These are phyloP conservation scores for Globisporangium emineosum DNA, from an alignment of 352 stramenopile genomes.

Conservation along the genomic window DNA sequence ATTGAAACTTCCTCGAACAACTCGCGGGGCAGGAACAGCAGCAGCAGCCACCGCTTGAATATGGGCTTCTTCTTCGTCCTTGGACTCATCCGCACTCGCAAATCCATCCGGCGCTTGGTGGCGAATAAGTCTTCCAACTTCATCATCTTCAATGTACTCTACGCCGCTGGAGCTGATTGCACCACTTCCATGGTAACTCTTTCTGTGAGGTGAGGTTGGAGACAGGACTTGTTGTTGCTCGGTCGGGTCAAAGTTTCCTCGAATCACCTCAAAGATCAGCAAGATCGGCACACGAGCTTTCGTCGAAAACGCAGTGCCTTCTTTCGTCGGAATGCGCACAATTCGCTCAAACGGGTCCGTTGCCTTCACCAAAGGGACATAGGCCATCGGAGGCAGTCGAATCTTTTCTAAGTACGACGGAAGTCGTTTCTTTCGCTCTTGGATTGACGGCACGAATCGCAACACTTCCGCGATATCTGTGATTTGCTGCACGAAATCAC, in stretches of 20 bases:
- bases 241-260: constrained; percentile 58
- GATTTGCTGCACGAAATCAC: constrained; percentile 88
- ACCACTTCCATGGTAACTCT: constrained; percentile 31
- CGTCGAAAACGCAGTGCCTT: constrained; percentile 86
- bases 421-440: constrained; percentile 77
- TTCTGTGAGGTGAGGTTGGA: constrained; percentile 50
- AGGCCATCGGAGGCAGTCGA: constrained; percentile 84
- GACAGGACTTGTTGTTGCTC: constrained; percentile 48
- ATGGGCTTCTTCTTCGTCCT: constrained; percentile 18
- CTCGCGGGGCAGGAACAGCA: constrained; percentile 19
- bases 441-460: constrained; percentile 77
- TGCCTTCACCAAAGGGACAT: constrained; percentile 84
- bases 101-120: constrained; percentile 65
- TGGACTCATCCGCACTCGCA: constrained; percentile 35
- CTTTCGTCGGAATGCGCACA: constrained; percentile 77
- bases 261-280: constrained; percentile 88
- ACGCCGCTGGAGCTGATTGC: constrained; percentile 43
- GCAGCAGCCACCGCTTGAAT: neutral
- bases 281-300: constrained; percentile 85
- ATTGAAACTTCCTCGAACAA: constrained; percentile 11
- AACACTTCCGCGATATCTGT: constrained; percentile 83
- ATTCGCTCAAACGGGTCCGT: constrained; percentile 88
- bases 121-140: constrained; percentile 69
- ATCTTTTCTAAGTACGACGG: constrained; percentile 80
- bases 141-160: constrained; percentile 79